Conservation (phyloP, 345 rosid species). For the Pelargonium nanum region DNA sequence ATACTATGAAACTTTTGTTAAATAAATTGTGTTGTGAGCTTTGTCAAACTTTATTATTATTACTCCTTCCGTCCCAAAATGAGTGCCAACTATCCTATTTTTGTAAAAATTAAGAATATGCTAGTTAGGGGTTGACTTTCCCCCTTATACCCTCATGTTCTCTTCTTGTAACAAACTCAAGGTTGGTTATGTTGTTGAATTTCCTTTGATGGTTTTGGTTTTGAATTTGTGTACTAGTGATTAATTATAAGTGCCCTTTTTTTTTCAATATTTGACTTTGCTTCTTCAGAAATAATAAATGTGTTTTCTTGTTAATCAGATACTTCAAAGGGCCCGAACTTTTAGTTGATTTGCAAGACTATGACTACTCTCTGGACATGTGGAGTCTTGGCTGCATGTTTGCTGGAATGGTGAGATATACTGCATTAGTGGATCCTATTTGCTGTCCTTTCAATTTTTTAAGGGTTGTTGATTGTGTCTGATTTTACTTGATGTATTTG, state of each 20-base stretch:
- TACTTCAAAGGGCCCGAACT: constrained; percentile 98
- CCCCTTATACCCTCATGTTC: no score
- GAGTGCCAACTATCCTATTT: no score
- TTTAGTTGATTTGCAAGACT: constrained; percentile 87
- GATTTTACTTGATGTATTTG: constrained; percentile 6
- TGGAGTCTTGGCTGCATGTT: constrained; percentile 99
- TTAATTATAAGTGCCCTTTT: no score
- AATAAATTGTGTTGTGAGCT: no score
- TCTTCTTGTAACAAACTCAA: no score
- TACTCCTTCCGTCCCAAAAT: no score
- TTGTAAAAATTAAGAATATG: no score
- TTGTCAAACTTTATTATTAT: no score
- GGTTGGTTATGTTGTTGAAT: not conserved
- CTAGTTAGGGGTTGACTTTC: no score
- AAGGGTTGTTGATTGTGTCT: not conserved
- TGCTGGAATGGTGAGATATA: constrained; percentile 87
- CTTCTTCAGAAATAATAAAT: not conserved
- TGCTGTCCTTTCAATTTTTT: not conserved
- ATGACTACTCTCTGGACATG: constrained; percentile 96
- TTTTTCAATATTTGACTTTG: not conserved
- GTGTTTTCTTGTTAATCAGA: constrained; percentile 25
- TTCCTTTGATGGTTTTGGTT: constrained; percentile 2
- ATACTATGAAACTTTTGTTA: no score
- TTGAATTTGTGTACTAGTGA: not conserved
- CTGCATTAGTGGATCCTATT: not conserved